A percentile compares a stretch with the other conserved stretches of the same genome.
Evolutionary conservation across 805 yeast genomes (phyloP).

Genomic region (Barnettozyma populi): DNA sequence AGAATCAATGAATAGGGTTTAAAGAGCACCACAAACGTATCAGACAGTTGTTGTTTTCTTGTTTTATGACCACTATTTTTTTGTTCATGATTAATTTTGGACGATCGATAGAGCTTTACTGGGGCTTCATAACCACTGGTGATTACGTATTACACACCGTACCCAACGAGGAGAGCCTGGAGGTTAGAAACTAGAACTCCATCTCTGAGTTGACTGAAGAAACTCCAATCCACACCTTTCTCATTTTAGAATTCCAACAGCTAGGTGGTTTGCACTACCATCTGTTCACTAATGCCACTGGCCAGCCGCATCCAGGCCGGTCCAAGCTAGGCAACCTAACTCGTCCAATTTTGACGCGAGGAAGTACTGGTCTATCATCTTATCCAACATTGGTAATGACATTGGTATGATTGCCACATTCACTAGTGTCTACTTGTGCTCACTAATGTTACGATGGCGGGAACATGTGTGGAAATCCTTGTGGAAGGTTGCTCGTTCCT

Average conservation of each 20-base stretch:
- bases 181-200: slow-evolving; percentile 28
- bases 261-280: slow-evolving; percentile 49
- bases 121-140: background rate
- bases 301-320: slow-evolving; percentile 43
- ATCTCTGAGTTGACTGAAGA: slow-evolving; percentile 48
- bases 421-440: slow-evolving; percentile 44
- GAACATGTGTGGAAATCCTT: slow-evolving; percentile 52
- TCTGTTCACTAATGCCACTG: slow-evolving; percentile 49
- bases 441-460: slow-evolving; percentile 62
- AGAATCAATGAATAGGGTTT: background rate
- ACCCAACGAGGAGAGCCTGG: slow-evolving; percentile 41
- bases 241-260: slow-evolving; percentile 45
- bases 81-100: background rate
- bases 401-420: slow-evolving; percentile 45
- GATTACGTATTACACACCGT: too few species aligned
- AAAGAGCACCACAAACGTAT: background rate
- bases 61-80: background rate
- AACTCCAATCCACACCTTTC: slow-evolving; percentile 44
- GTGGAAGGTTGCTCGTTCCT: slow-evolving; percentile 55
- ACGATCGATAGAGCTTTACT: background rate
- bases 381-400: too few species aligned
- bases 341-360: slow-evolving; percentile 50
- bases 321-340: slow-evolving; percentile 41
- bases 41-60: background rate
- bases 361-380: slow-evolving; percentile 49